These are phyloP conservation scores for Phialemoniopsis sp. DNA, from an alignment of 2,329 filamentous ascomycete genomes.

Conservation along the genomic window DNA sequence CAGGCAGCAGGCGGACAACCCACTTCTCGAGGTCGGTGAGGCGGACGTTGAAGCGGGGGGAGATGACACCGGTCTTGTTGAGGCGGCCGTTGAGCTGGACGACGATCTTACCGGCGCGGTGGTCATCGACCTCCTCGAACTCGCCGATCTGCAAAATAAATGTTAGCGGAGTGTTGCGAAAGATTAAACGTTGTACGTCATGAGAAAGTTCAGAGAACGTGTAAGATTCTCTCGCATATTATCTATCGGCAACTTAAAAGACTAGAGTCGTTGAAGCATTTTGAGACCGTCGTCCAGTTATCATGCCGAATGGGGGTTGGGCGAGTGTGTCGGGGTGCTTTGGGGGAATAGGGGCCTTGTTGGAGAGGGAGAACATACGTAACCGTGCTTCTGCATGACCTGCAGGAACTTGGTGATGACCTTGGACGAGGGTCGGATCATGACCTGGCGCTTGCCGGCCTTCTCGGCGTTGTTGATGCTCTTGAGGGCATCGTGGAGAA, in stretches of 20 bases:
- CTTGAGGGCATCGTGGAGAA: constrained; percentile 99
- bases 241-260: constrained; percentile 99
- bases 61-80: constrained; percentile 99
- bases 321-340: constrained; percentile 3
- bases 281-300: constrained; percentile 99
- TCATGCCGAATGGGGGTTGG: constrained; percentile 79
- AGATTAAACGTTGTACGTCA: constrained; percentile 93
- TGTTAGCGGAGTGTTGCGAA: constrained; percentile 79
- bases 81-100: constrained; percentile 98
- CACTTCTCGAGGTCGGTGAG: constrained; percentile 98
- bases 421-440: constrained; percentile 98
- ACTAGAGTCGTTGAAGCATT: constrained; percentile 77
- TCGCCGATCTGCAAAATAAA: constrained; percentile 74
- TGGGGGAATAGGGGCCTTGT: constrained; percentile 1
- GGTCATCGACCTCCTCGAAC: constrained; percentile 99
- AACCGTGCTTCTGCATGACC: constrained; percentile 98
- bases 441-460: constrained; percentile 97
- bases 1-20: constrained; percentile 97
- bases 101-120: constrained; percentile 99
- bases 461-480: constrained; percentile 99
- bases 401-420: constrained; percentile 99
- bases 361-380: constrained; percentile 49
- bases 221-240: constrained; percentile 88
- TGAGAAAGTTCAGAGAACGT: constrained; percentile 75
- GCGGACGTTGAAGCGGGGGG: constrained; percentile 98